These are phyloP conservation scores for Sherardia arvensis DNA, from an alignment of 257 asterid genomes.

Conservation along the genomic window DNA sequence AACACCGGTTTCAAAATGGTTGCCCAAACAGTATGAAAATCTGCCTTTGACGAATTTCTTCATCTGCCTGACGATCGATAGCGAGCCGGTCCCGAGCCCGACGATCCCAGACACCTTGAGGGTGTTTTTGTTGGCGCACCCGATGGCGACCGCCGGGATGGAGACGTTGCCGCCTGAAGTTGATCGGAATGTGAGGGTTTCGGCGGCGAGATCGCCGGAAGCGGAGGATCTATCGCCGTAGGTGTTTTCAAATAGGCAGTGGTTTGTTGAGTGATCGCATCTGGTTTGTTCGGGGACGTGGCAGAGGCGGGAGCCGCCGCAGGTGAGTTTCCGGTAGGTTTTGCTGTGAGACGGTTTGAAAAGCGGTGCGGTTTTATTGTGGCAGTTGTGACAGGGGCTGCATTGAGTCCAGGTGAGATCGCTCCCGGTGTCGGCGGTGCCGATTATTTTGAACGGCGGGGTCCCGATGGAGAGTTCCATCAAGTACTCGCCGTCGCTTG, in stretches of 20 bases:
- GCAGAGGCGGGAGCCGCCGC: conserved; percentile 34
- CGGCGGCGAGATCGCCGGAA: conserved; percentile 33
- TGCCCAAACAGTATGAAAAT: conserved; percentile 47
- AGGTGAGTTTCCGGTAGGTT: conserved; percentile 18
- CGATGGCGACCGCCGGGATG: conserved; percentile 31
- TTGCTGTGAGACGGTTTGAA: conserved; percentile 29
- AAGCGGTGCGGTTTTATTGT: conserved; percentile 32
- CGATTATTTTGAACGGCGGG: conserved; percentile 32
- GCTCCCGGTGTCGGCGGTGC: conserved; percentile 61
- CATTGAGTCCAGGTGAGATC: conserved; percentile 60
- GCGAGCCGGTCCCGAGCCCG: conserved; percentile 45
- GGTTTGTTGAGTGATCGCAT: conserved; percentile 13
- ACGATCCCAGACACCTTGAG: conserved; percentile 43
- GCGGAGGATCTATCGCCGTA: conserved; percentile 36
- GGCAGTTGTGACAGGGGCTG: conserved; percentile 38
- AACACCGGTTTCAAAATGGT: background rate
- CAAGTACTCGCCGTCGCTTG: conserved; percentile 33
- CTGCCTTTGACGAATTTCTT: conserved; percentile 18
- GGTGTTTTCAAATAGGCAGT: conserved; percentile 15
- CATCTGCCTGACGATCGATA: conserved; percentile 44
- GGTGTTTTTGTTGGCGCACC: conserved; percentile 41
- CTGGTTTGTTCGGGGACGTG: background rate
- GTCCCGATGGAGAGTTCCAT: conserved; percentile 40
- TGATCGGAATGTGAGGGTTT: conserved; percentile 30
- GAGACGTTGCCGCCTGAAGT: conserved; percentile 11